Evolutionary conservation across 768 basidiomycete genomes (phyloP).

Genomic region (Naganishia onofrii): DNA sequence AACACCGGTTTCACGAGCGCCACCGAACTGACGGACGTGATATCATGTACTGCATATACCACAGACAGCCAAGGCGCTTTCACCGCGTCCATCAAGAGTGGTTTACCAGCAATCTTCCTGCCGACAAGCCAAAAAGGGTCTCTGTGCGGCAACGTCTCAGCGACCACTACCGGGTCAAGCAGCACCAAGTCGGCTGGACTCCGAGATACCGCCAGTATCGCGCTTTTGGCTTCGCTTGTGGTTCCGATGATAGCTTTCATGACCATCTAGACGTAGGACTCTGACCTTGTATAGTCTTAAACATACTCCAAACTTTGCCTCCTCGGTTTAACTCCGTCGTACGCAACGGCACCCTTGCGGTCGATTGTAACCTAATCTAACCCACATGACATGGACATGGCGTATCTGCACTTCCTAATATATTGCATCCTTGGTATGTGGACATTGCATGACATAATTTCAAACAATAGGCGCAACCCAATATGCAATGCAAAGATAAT

Average conservation of each 20-base stretch:
- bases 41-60: constrained; percentile 40
- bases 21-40: constrained; percentile 41
- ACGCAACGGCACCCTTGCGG: constrained; percentile 1
- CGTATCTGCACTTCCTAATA: neutral
- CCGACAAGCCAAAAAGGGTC: constrained; percentile 36
- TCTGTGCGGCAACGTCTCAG: constrained; percentile 13
- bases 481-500: neutral
- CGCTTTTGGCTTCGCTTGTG: neutral
- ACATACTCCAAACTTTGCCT: neutral
- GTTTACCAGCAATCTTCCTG: constrained; percentile 44
- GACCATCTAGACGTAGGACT: neutral
- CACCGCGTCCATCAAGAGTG: constrained; percentile 36
- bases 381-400: neutral
- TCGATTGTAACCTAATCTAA: neutral
- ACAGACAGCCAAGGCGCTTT: constrained; percentile 44
- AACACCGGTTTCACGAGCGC: constrained; percentile 37
- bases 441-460: neutral
- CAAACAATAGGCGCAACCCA: neutral
- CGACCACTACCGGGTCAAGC: constrained; percentile 9
- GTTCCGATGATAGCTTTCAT: neutral
- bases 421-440: neutral
- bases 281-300: neutral
- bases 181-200: constrained; percentile 14
- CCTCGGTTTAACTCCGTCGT: neutral
- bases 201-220: neutral